Evolutionary conservation across 2,329 filamentous ascomycete genomes (phyloP).

Genomic region (Cryphonectria nitschkei): DNA sequence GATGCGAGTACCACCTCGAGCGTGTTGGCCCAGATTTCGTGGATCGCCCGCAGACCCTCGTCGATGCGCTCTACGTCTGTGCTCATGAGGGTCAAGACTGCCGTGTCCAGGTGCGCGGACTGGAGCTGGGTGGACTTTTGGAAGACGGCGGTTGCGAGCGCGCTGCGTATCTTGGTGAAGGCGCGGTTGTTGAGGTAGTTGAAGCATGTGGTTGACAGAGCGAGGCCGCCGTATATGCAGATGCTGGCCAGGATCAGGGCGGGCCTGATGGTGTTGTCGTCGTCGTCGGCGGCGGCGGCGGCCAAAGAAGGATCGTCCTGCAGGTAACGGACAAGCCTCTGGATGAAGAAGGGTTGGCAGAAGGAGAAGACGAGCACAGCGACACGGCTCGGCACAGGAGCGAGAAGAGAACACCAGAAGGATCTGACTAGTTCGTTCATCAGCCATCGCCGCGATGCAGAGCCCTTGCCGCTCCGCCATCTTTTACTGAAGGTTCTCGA

Average conservation of each 20-base stretch:
- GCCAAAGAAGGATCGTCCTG: constrained; percentile 28
- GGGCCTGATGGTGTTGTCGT: constrained; percentile 34
- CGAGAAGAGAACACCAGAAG: constrained; percentile 29
- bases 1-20: constrained; percentile 27
- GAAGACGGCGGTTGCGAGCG: constrained; percentile 40
- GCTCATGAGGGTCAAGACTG: constrained; percentile 35
- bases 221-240: constrained; percentile 40
- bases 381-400: constrained; percentile 42
- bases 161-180: constrained; percentile 32
- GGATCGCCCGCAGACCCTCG: constrained; percentile 17
- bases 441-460: constrained; percentile 30
- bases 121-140: constrained; percentile 37
- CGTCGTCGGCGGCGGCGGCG: background rate
- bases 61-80: constrained; percentile 34
- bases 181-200: constrained; percentile 37
- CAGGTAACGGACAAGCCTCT: constrained; percentile 41
- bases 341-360: constrained; percentile 49
- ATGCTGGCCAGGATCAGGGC: constrained; percentile 39
- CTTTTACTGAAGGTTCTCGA: background rate
- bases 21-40: constrained; percentile 31
- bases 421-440: constrained; percentile 36
- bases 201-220: constrained; percentile 39
- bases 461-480: background rate
- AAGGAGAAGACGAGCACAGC: constrained; percentile 44
- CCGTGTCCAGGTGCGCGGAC: constrained; percentile 14